These are phyloP conservation scores for Nepenthes alata DNA, from an alignment of 179 eudicot genomes.

Conservation along the genomic window DNA sequence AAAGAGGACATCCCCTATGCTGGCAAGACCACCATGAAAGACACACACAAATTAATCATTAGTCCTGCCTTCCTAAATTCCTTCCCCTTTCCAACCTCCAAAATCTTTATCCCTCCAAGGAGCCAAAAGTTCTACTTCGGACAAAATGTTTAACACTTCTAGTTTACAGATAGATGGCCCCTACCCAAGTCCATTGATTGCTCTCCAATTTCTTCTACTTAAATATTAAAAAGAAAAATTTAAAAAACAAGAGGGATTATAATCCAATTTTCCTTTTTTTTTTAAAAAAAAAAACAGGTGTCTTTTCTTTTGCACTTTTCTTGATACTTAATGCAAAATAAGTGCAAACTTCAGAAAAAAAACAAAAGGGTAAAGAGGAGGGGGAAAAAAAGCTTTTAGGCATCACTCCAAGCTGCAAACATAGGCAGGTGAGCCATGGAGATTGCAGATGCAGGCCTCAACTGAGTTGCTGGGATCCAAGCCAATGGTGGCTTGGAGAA, in stretches of 20 bases:
- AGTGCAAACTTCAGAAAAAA: slow-evolving; percentile 7
- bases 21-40: not conserved
- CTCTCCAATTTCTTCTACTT: slow-evolving; percentile 3
- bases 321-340: too few relatives aligned
- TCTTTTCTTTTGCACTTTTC: too few relatives aligned
- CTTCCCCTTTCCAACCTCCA: too few relatives aligned
- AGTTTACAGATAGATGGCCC: too few relatives aligned
- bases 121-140: too few relatives aligned
- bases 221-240: not conserved
- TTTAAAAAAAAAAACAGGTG: not conserved
- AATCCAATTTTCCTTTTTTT: not conserved
- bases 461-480: slow-evolving; percentile 38
- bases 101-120: too few relatives aligned
- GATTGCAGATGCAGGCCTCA: slow-evolving; percentile 23
- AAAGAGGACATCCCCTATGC: not conserved
- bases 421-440: slow-evolving; percentile 47
- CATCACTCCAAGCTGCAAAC: slow-evolving; percentile 58
- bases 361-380: not conserved
- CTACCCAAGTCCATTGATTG: too few relatives aligned
- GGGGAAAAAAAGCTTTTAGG: slow-evolving; percentile 2
- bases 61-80: not conserved
- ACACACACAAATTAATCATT: not conserved
- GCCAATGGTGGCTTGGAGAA: slow-evolving; percentile 4
- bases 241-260: not conserved
- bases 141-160: too few relatives aligned